These are phyloP conservation scores for Fistulinella prunicolor DNA, from an alignment of 768 basidiomycete species.

Conservation along the genomic window DNA sequence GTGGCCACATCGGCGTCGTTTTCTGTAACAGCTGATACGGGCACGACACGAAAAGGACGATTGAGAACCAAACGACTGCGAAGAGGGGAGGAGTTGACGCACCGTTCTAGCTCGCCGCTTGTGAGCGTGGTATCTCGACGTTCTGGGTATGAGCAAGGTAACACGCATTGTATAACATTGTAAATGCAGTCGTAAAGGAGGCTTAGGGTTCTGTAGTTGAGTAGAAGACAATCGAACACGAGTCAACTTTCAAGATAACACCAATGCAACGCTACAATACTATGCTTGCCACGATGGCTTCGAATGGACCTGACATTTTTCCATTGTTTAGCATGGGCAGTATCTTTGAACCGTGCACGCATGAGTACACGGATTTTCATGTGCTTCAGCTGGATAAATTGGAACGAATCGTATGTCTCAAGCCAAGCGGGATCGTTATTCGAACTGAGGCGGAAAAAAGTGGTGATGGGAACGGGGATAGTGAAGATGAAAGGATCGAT, in stretches of 20 bases:
- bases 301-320: neutral
- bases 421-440: conserved; percentile 59
- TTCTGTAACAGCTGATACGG: conserved; percentile 50
- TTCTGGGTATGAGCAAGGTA: conserved; percentile 80
- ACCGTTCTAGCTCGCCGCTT: conserved; percentile 69
- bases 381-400: conserved; percentile 79
- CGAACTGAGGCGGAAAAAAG: conserved; percentile 59
- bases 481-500: conserved; percentile 55
- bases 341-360: conserved; percentile 77
- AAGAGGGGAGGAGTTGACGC: conserved; percentile 29
- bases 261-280: no score
- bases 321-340: conserved; percentile 72
- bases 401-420: conserved; percentile 73
- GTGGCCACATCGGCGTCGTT: conserved; percentile 50
- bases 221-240: no score
- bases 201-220: conserved; percentile 32
- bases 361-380: conserved; percentile 89
- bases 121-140: conserved; percentile 67
- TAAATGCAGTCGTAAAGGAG: conserved; percentile 76
- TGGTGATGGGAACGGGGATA: conserved; percentile 60
- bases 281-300: neutral
- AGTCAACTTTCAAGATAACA: no score
- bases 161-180: conserved; percentile 82
- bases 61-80: no score
- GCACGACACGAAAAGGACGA: neutral